phyloP scores from a whole-genome alignment of 805 yeast species.

The Starmerella potacharoeniae region DNA sequence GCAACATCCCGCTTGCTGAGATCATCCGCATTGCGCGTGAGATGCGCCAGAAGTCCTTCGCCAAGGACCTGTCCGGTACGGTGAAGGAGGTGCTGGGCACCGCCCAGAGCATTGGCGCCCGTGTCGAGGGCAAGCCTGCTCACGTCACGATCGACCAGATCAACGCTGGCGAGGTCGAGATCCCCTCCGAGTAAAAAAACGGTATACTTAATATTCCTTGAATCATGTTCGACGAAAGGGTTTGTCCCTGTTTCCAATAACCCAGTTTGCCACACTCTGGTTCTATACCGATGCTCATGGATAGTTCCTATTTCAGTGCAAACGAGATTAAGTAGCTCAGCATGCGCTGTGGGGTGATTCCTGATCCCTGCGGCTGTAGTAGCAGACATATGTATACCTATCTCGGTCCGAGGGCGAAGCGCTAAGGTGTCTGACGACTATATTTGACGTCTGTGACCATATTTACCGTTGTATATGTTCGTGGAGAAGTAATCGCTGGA shows the following conservation, averaged over 20 bases:
- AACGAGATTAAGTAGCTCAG: slow-evolving; percentile 8
- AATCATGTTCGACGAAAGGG: slow-evolving; percentile 6
- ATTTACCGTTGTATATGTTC: too few relatives aligned
- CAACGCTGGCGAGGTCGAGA: slow-evolving; percentile 94
- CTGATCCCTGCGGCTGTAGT: not conserved
- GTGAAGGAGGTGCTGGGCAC: slow-evolving; percentile 99
- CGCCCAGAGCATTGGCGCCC: slow-evolving; percentile 99
- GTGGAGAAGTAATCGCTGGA: too few relatives aligned
- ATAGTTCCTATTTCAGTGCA: slow-evolving; percentile 10
- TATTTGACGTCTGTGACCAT: too few relatives aligned
- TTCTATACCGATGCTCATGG: slow-evolving; percentile 32
- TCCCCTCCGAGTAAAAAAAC: slow-evolving; percentile 27
- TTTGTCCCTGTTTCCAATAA: not conserved
- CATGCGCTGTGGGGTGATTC: slow-evolving; percentile 2
- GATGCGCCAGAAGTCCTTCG: slow-evolving; percentile 95
- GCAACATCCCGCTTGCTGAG: slow-evolving; percentile 96
- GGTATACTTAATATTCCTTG: slow-evolving; percentile 2
- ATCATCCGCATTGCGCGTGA: slow-evolving; percentile 94
- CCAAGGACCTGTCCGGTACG: slow-evolving; percentile 93
- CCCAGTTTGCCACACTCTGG: slow-evolving; percentile 91
- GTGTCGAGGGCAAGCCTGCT: slow-evolving; percentile 98
- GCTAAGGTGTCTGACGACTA: too few relatives aligned
- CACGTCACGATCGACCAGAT: slow-evolving; percentile 98
- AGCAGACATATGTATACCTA: not conserved
- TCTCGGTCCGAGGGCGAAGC: too few relatives aligned